These are phyloP conservation scores for Periglandula ipomoeae DNA, from an alignment of 2,329 filamentous ascomycete genomes.

Conservation along the genomic window DNA sequence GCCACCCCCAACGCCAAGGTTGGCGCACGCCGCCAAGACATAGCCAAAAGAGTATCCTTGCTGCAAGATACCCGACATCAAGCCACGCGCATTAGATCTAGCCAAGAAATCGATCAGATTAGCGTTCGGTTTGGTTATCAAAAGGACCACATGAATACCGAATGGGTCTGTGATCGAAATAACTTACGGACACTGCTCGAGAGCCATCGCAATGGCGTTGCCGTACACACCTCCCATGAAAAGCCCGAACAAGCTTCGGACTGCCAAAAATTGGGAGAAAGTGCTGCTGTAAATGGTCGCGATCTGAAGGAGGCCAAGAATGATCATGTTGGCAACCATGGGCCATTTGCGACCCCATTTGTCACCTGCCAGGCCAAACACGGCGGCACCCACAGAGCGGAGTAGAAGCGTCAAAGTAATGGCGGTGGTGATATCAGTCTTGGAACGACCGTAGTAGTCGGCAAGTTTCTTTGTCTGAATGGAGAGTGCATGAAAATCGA, in stretches of 20 bases:
- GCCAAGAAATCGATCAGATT: conserved; percentile 13
- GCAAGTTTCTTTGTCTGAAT: conserved; percentile 68
- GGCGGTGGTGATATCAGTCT: conserved; percentile 62
- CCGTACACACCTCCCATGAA: conserved; percentile 79
- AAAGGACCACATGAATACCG: too few species aligned
- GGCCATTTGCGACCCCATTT: conserved; percentile 77
- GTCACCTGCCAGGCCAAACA: conserved; percentile 71
- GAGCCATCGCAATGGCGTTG: conserved; percentile 67
- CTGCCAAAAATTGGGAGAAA: conserved; percentile 66
- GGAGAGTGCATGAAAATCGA: conserved; percentile 73
- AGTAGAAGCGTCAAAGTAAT: conserved; percentile 69
- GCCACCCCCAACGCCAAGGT: conserved; percentile 59
- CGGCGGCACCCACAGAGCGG: conserved; percentile 63
- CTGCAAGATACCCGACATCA: conserved; percentile 76
- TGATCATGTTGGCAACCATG: conserved; percentile 71
- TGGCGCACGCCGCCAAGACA: conserved; percentile 66
- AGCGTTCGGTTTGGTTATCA: neutral
- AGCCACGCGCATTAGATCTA: conserved; percentile 57
- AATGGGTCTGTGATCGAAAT: too few species aligned
- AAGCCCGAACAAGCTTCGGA: conserved; percentile 63
- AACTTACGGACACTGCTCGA: conserved; percentile 60
- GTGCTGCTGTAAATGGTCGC: conserved; percentile 69
- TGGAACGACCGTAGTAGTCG: conserved; percentile 37
- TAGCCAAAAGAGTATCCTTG: conserved; percentile 78
- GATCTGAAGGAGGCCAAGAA: conserved; percentile 58